Conservation (phyloP, 2,329 filamentous ascomycete species). For the Aureobasidium pullulans region DNA sequence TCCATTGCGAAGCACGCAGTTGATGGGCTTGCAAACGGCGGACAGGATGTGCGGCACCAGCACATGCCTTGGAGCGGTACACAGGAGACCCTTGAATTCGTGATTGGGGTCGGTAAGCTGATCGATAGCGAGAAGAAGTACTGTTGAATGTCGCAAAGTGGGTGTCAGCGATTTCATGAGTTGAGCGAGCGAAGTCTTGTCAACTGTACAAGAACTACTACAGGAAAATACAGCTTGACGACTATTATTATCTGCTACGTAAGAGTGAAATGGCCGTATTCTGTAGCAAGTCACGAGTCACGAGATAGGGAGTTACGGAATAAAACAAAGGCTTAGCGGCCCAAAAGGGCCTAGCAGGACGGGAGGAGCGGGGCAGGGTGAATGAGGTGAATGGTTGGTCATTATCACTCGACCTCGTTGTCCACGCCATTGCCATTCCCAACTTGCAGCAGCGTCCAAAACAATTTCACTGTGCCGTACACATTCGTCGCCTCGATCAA, state of each 20-base stretch:
- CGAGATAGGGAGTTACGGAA: not conserved
- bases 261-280: not conserved
- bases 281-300: constrained; percentile 1
- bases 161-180: not conserved
- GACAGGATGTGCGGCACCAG: not conserved
- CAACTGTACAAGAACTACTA: not conserved
- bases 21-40: not conserved
- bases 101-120: not conserved
- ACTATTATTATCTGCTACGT: too few relatives aligned
- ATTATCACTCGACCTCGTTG: constrained; percentile 9
- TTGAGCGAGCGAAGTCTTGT: too few relatives aligned
- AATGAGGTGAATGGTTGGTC: not conserved
- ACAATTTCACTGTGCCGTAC: constrained; percentile 1
- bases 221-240: not conserved
- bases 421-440: constrained; percentile 2
- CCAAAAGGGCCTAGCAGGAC: not conserved
- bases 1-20: not conserved
- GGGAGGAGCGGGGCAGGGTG: constrained; percentile 1
- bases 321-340: constrained; percentile 1
- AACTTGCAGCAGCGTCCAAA: not conserved
- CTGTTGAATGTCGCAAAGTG: not conserved
- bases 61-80: not conserved
- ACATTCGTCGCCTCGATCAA: not conserved
- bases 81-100: not conserved
- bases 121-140: not conserved